A percentile compares a stretch with the other conserved stretches of the same genome.
Conservation (phyloP, 169 alveolate species). For the Eimeria necatrix region DNA sequence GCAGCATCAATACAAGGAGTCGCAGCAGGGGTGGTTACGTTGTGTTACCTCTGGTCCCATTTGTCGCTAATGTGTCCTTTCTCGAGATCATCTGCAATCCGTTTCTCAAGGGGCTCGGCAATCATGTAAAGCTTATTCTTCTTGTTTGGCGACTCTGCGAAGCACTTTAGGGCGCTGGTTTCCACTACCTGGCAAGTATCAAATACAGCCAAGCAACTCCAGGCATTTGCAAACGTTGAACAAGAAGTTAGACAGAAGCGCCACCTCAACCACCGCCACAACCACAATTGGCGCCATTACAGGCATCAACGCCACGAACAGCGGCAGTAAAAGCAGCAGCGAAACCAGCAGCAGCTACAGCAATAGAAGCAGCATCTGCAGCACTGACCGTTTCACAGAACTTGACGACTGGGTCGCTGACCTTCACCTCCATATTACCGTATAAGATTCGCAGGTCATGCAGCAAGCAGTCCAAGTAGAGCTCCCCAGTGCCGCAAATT, state of each 20-base stretch:
- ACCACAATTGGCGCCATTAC: neutral
- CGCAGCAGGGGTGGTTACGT: too few species aligned
- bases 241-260: neutral
- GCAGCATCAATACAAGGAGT: neutral
- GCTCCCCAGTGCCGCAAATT: slow-evolving; percentile 99
- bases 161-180: slow-evolving; percentile 97
- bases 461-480: slow-evolving; percentile 98
- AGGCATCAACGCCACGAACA: neutral
- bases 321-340: neutral
- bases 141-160: slow-evolving; percentile 97
- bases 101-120: slow-evolving; percentile 97
- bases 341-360: too few species aligned
- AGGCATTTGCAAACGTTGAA: neutral
- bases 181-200: slow-evolving; percentile 88
- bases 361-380: neutral
- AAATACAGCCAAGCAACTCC: neutral
- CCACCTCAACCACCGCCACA: neutral
- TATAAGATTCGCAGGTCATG: slow-evolving; percentile 98
- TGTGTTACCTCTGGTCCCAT: slow-evolving; percentile 77
- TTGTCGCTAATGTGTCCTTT: slow-evolving; percentile 69
- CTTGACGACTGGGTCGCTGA: slow-evolving; percentile 94
- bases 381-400: slow-evolving; percentile 96
- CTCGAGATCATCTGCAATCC: slow-evolving; percentile 83
- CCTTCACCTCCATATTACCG: slow-evolving; percentile 99
- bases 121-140: slow-evolving; percentile 95